Conservation (phyloP, 257 asterid genomes). For the Przewalskia tangutica region DNA sequence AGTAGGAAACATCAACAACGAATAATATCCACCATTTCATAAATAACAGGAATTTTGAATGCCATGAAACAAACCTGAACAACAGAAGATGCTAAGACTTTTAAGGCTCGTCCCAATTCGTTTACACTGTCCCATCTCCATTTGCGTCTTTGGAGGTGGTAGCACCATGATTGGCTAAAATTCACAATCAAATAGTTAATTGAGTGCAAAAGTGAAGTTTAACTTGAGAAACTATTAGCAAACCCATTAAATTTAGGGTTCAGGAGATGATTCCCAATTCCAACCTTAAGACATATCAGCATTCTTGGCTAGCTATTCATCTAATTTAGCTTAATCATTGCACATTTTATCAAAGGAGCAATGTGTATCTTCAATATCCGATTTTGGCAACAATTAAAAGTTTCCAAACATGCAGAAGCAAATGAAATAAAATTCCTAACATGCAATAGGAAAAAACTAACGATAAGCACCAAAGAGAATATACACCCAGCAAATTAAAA, state of each 20-base stretch:
- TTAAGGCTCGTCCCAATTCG: constrained; percentile 98
- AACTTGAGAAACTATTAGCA: not conserved
- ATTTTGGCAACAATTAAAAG: too few relatives aligned
- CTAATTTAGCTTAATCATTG: constrained; percentile 42
- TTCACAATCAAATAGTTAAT: not conserved
- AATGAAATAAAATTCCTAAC: too few relatives aligned
- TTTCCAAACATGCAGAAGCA: too few relatives aligned
- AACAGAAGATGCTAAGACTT: constrained; percentile 88
- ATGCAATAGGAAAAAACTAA: too few relatives aligned
- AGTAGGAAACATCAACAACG: not conserved
- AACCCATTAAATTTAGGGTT: not conserved
- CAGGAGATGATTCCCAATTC: constrained; percentile 6
- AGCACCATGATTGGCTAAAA: constrained; percentile 39
- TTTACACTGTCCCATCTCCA: constrained; percentile 82
- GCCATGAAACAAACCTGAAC: constrained; percentile 34
- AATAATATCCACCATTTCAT: not conserved
- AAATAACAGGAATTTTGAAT: not conserved
- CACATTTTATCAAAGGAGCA: too few relatives aligned
- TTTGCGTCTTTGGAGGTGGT: constrained; percentile 45
- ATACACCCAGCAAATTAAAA: too few relatives aligned
- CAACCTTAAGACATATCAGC: constrained; percentile 52
- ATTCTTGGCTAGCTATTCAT: constrained; percentile 40
- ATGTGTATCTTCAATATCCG: too few relatives aligned
- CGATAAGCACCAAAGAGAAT: too few relatives aligned
- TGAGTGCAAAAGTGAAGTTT: not conserved